A percentile compares a stretch with the other conserved stretches of the same genome.
phyloP scores from a whole-genome alignment of 768 basidiomycete genomes.

The Lactarius quietus region DNA sequence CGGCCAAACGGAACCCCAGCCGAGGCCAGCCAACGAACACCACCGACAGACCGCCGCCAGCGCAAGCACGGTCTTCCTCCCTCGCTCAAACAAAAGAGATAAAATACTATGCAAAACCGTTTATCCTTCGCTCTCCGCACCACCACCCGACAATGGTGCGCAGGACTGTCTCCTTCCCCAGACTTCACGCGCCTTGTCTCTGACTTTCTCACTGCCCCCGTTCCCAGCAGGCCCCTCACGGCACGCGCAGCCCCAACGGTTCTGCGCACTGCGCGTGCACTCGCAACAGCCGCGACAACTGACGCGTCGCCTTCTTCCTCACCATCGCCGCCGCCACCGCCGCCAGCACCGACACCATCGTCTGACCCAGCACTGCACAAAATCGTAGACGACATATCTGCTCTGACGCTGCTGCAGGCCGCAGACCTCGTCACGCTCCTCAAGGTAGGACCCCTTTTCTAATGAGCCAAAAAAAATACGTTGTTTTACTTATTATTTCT shows the following conservation, averaged over 20 bases:
- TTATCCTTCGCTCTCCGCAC: conserved; percentile 6
- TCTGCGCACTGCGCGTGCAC: conserved; percentile 1
- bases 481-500: neutral
- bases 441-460: conserved; percentile 55
- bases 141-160: conserved; percentile 3
- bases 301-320: conserved; percentile 41
- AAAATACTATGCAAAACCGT: neutral
- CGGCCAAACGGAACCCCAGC: neutral
- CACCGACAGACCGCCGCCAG: neutral
- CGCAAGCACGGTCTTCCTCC: neutral
- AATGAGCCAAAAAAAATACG: neutral
- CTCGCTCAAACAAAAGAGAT: neutral
- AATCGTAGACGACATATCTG: conserved; percentile 92
- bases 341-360: conserved; percentile 29
- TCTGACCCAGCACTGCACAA: conserved; percentile 66
- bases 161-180: too few relatives aligned
- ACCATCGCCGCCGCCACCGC: conserved; percentile 39
- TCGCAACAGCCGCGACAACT: conserved; percentile 39
- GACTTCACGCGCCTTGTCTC: neutral
- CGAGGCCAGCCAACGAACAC: neutral
- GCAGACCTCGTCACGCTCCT: conserved; percentile 89
- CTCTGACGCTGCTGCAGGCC: conserved; percentile 86
- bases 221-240: conserved; percentile 9
- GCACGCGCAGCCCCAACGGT: neutral
- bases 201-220: neutral